These are phyloP conservation scores for Prototheca cutis DNA, from an alignment of 163 green algal species.

Conservation along the genomic window DNA sequence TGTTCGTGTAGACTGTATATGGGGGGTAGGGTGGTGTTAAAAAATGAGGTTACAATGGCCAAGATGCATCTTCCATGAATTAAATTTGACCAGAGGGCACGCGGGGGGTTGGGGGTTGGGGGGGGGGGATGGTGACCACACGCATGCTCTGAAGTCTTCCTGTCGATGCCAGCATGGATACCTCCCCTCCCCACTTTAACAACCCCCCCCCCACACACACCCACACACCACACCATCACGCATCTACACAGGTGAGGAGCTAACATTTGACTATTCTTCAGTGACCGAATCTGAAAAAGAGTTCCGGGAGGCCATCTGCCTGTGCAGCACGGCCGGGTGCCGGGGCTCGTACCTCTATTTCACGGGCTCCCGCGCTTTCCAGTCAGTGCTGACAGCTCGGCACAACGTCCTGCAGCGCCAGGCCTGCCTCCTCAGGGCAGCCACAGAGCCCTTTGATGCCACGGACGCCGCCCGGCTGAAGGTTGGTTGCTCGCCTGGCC, in stretches of 20 bases:
- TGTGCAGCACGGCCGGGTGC: constrained; percentile 56
- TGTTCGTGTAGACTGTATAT: not conserved
- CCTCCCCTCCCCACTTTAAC: too few species aligned
- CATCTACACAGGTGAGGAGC: constrained; percentile 79
- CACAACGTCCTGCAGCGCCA: constrained; percentile 78
- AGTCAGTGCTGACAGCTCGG: constrained; percentile 54
- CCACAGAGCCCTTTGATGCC: constrained; percentile 38
- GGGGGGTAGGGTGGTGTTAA: too few species aligned
- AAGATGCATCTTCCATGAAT: too few species aligned
- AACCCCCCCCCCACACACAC: too few species aligned
- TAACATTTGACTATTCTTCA: constrained; percentile 79
- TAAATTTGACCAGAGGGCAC: too few species aligned
- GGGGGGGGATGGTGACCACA: too few species aligned
- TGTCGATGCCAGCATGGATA: too few species aligned
- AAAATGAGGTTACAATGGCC: too few species aligned
- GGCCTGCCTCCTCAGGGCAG: constrained; percentile 56
- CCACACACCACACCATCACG: too few species aligned
- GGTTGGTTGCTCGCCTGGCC: too few species aligned
- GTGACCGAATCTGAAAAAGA: constrained; percentile 82
- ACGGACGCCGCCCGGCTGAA: constrained; percentile 47
- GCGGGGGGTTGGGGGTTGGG: too few species aligned
- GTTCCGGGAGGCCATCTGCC: constrained; percentile 72
- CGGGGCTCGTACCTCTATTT: constrained; percentile 79
- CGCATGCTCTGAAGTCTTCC: too few species aligned
- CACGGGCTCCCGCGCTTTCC: constrained; percentile 60